phyloP scores from a whole-genome alignment of 1,284 basidiomycete genomes.

The Fomitopsis palustris region DNA sequence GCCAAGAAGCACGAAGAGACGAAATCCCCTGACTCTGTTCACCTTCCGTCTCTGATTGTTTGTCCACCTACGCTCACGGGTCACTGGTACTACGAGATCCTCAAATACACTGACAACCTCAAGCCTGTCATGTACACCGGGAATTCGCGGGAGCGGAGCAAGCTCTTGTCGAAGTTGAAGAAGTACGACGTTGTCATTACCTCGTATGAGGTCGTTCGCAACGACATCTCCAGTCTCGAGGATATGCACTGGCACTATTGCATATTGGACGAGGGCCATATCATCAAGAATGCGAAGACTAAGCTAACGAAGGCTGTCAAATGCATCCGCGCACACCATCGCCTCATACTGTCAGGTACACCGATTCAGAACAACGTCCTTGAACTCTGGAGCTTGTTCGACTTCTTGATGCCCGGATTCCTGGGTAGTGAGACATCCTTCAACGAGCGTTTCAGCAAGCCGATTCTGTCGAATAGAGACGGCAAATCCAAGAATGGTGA shows the following conservation, averaged over 20 bases:
- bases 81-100: constrained; percentile 98
- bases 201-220: constrained; percentile 96
- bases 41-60: constrained; percentile 91
- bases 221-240: constrained; percentile 83
- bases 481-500: constrained; percentile 95
- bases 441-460: constrained; percentile 95
- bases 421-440: constrained; percentile 93
- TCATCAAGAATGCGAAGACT: constrained; percentile 98
- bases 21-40: constrained; percentile 74
- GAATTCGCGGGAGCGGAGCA: constrained; percentile 81
- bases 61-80: constrained; percentile 97
- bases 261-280: constrained; percentile 96
- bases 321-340: constrained; percentile 85
- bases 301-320: constrained; percentile 98
- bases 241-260: constrained; percentile 91
- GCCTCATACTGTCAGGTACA: constrained; percentile 93
- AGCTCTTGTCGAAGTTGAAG: constrained; percentile 62
- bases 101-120: constrained; percentile 88
- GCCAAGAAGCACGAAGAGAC: constrained; percentile 67
- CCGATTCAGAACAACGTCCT: constrained; percentile 99
- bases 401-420: constrained; percentile 99
- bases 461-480: constrained; percentile 93
- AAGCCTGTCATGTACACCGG: constrained; percentile 90
- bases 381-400: constrained; percentile 98
- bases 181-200: constrained; percentile 90